Conservation (phyloP, 352 stramenopile species). For the Phytophthora constricta region DNA sequence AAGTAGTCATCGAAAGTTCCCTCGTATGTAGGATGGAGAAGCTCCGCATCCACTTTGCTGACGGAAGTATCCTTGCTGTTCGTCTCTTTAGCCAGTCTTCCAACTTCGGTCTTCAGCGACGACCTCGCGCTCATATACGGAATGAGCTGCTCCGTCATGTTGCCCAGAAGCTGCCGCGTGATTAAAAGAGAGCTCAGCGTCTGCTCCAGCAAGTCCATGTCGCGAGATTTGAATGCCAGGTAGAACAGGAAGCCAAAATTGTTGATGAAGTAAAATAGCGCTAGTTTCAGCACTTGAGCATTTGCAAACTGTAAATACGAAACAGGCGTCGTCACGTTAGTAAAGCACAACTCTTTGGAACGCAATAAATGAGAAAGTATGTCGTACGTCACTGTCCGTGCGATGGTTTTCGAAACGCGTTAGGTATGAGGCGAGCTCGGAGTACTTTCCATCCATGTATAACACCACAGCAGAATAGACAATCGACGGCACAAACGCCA, state of each 20-base stretch:
- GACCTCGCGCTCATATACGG: constrained; percentile 82
- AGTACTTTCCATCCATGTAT: constrained; percentile 87
- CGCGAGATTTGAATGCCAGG: constrained; percentile 91
- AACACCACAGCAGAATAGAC: constrained; percentile 80
- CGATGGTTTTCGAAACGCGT: constrained; percentile 95
- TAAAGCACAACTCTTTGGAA: background rate
- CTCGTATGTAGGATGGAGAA: constrained; percentile 84
- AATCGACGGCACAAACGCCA: constrained; percentile 72
- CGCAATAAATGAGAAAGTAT: constrained; percentile 3
- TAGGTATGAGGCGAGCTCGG: constrained; percentile 90
- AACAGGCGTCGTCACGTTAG: constrained; percentile 9
- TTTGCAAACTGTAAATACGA: constrained; percentile 78
- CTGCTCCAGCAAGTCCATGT: constrained; percentile 91
- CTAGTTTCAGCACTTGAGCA: constrained; percentile 97
- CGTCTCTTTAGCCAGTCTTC: constrained; percentile 73
- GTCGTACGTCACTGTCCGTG: constrained; percentile 80
- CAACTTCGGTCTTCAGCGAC: constrained; percentile 84
- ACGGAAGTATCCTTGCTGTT: constrained; percentile 56
- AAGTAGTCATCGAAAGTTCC: constrained; percentile 95
- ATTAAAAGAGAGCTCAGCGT: constrained; percentile 87
- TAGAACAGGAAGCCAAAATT: constrained; percentile 98
- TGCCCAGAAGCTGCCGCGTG: constrained; percentile 82
- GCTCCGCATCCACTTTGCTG: constrained; percentile 78
- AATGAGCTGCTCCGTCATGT: constrained; percentile 81
- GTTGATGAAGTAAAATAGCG: constrained; percentile 98